Conservation (phyloP, 2,329 filamentous ascomycete species). For the Trichoderma cornu-damae region DNA sequence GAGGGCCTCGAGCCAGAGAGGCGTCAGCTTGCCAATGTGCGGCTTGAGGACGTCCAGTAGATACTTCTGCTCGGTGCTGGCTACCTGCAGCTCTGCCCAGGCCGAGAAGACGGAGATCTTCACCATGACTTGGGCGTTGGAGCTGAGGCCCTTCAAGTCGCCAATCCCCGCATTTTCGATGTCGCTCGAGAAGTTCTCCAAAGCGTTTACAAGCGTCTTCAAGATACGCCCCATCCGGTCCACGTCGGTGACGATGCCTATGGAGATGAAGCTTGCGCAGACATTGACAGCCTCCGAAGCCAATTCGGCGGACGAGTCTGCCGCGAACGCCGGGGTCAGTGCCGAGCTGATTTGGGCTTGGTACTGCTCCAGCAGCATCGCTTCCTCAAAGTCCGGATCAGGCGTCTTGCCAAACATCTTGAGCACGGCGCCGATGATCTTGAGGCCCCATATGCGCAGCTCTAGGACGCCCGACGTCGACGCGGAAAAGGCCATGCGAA, state of each 20-base stretch:
- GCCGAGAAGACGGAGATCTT: constrained; percentile 96
- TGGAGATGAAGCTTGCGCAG: constrained; percentile 95
- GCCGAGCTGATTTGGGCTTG: constrained; percentile 98
- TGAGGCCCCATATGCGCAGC: constrained; percentile 82
- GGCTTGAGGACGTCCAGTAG: constrained; percentile 82
- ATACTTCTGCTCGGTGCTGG: constrained; percentile 87
- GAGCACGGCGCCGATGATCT: constrained; percentile 87
- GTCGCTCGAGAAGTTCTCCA: constrained; percentile 87
- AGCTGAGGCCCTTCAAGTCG: constrained; percentile 85
- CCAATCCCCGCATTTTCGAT: constrained; percentile 81
- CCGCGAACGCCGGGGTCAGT: constrained; percentile 90
- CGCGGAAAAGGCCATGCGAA: constrained; percentile 94
- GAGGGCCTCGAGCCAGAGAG: constrained; percentile 87
- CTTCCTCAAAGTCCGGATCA: constrained; percentile 96
- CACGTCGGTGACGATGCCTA: constrained; percentile 93
- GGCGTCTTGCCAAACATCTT: constrained; percentile 95
- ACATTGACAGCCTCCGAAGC: constrained; percentile 96
- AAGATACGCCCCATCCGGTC: constrained; percentile 98
- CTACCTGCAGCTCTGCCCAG: constrained; percentile 95
- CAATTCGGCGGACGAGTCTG: constrained; percentile 90
- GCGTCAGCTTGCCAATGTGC: constrained; percentile 83
- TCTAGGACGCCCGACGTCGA: constrained; percentile 91
- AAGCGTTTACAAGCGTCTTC: constrained; percentile 81
- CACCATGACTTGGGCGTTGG: constrained; percentile 97
- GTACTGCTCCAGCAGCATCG: constrained; percentile 92